Percentiles rank a stretch among this genome's conserved stretches.
Conservation (phyloP, 768 basidiomycete species). For the Lyophyllum semitale region DNA sequence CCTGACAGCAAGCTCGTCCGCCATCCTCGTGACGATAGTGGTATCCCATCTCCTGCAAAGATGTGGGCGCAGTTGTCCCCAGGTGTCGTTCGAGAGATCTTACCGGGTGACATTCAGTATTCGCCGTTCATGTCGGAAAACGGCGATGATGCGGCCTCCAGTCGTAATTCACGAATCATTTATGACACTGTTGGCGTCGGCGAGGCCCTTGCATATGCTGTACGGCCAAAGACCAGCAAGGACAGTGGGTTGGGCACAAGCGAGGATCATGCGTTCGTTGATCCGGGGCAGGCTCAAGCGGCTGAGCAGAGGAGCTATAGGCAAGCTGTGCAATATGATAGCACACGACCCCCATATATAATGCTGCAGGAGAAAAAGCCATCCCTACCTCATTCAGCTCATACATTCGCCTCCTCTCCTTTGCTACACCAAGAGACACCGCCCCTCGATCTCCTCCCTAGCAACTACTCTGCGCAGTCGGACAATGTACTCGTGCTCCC, state of each 20-base stretch:
- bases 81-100: constrained; percentile 43
- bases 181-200: constrained; percentile 61
- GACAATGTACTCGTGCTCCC: constrained; percentile 4
- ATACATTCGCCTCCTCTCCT: constrained; percentile 25
- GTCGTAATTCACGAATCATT: constrained; percentile 33
- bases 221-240: constrained; percentile 19
- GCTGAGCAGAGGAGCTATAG: constrained; percentile 19
- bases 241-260: constrained; percentile 54
- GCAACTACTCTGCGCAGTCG: constrained; percentile 1
- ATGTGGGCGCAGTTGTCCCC: constrained; percentile 56
- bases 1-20: constrained; percentile 32
- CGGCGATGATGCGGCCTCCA: constrained; percentile 1
- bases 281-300: constrained; percentile 3
- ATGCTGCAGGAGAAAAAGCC: constrained; percentile 13
- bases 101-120: constrained; percentile 47
- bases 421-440: constrained; percentile 12
- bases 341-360: constrained; percentile 28
- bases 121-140: constrained; percentile 44
- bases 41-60: constrained; percentile 42
- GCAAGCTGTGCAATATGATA: constrained; percentile 38
- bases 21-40: constrained; percentile 34
- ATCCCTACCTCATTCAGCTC: constrained; percentile 17
- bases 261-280: constrained; percentile 35
- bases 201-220: constrained; percentile 59
- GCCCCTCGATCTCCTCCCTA: constrained; percentile 2